Evolutionary conservation across 2,329 filamentous ascomycete species (phyloP).

Genomic region (Chrysoporthe puriensis): DNA sequence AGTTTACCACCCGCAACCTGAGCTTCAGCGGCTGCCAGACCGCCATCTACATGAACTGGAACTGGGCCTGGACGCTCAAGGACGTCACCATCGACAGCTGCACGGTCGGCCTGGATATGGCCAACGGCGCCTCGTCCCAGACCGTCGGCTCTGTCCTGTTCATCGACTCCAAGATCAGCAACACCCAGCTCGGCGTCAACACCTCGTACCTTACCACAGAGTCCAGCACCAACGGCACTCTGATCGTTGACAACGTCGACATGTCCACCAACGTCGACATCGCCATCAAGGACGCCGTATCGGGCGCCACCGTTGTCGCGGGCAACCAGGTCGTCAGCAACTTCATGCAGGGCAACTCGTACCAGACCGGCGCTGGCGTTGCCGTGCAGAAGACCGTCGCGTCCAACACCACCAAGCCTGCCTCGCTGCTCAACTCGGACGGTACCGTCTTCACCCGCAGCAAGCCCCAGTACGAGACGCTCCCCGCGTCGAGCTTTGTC

Average conservation of each 20-base stretch:
- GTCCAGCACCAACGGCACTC: conserved; percentile 73
- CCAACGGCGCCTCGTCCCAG: conserved; percentile 64
- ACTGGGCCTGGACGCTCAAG: conserved; percentile 86
- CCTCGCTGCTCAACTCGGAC: conserved; percentile 62
- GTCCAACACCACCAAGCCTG: conserved; percentile 64
- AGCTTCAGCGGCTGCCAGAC: conserved; percentile 82
- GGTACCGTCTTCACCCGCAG: conserved; percentile 80
- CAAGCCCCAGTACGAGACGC: conserved; percentile 83
- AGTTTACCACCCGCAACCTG: conserved; percentile 84
- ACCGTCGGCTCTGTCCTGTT: conserved; percentile 85
- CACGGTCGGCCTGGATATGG: conserved; percentile 78
- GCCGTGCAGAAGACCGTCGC: conserved; percentile 64
- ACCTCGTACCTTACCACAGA: conserved; percentile 70
- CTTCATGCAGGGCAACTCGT: conserved; percentile 81
- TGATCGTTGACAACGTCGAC: conserved; percentile 89
- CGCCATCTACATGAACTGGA: conserved; percentile 88
- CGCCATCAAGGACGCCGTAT: conserved; percentile 65
- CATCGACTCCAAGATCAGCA: conserved; percentile 77
- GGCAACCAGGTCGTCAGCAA: conserved; percentile 71
- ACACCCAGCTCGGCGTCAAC: conserved; percentile 75
- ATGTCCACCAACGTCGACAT: conserved; percentile 68
- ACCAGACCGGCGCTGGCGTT: conserved; percentile 53
- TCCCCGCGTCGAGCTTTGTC: conserved; percentile 71
- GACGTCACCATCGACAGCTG: conserved; percentile 75
- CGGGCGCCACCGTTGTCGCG: conserved; percentile 63